These are phyloP conservation scores for Saturnispora silvae DNA, from an alignment of 805 yeast species.

Conservation along the genomic window DNA sequence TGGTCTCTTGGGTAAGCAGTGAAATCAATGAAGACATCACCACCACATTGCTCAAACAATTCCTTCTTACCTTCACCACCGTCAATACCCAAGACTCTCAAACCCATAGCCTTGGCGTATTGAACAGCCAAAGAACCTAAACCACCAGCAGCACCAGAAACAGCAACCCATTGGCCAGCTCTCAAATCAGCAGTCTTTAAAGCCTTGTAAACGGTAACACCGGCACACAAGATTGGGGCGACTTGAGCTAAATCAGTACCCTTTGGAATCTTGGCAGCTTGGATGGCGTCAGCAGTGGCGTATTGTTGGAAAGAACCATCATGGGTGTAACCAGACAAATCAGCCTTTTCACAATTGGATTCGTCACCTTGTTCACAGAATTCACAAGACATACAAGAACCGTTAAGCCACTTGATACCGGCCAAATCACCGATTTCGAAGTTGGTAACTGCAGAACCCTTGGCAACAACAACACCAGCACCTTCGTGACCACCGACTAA, in stretches of 20 bases:
- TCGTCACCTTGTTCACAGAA: conserved; percentile 48
- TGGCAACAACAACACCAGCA: conserved; percentile 59
- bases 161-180: conserved; percentile 43
- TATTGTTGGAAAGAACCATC: conserved; percentile 51
- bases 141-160: conserved; percentile 44
- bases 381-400: conserved; percentile 57
- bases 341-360: conserved; percentile 60
- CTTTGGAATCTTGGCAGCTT: conserved; percentile 37
- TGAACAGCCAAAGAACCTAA: conserved; percentile 41
- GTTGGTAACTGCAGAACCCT: conserved; percentile 48
- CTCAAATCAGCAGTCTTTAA: conserved; percentile 36
- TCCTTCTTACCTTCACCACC: conserved; percentile 38
- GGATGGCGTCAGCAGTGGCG: conserved; percentile 43
- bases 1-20: conserved; percentile 20
- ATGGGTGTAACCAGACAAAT: conserved; percentile 65
- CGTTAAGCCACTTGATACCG: conserved; percentile 62
- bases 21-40: conserved; percentile 39
- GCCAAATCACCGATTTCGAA: conserved; percentile 58
- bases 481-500: conserved; percentile 69
- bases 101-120: conserved; percentile 41
- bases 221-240: conserved; percentile 43
- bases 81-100: conserved; percentile 37
- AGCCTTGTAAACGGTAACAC: conserved; percentile 45
- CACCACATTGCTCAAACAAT: conserved; percentile 32
- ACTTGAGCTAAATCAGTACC: conserved; percentile 38